Evolutionary conservation across 495 filamentous ascomycete species (phyloP), one percentile per base, ranked within the genome.

Genomic region (Aspergillus carlsbadensis): DNA sequence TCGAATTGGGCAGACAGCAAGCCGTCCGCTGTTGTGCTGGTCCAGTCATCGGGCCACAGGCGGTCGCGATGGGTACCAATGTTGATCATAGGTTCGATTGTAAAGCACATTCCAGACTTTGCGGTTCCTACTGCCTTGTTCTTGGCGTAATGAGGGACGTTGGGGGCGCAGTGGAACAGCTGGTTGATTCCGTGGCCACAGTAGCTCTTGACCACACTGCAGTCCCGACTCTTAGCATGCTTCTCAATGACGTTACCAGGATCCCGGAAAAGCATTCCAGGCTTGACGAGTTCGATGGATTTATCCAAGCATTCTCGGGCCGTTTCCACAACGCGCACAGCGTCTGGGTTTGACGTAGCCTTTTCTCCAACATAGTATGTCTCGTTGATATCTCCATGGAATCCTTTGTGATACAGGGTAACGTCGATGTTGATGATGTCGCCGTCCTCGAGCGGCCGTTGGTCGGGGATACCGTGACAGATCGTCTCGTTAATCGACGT

Each of bases 401-500:
- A 95, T 24, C 91, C 91, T 13, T 84, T 86, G 62, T 96, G 91
- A 71, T 93, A 95, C 49, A 96, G 69, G 6, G 89, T 90, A 5
- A 96, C 89, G 62, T 96, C 91, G 48, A 96, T 87, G 71, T 96
- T 96, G 69, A 96, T 67, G 44, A 96, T 95, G 58, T 96, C 91
- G 45, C 91, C 91, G 57, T 96, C 90, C 44, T 88, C 71, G 7
- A 96, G 75, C 8, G 87, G 78, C 20, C 91, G 81, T 60, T 89
- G 81, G 56, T 96, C 91, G 15, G 91, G 91, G 52, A 96, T 95
- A 50, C 91, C 91, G 77, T 96, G 91, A 73, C 91, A 95, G 66
- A 99, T 98, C 54, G 96, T 87, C 73, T 99, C 94, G 77, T 99
- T 99, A 56, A 88, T 67, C 2, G 92, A 96, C 1, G 92, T 98